Conservation (phyloP, 805 yeast species). For the Isabelozyma gotoi region DNA sequence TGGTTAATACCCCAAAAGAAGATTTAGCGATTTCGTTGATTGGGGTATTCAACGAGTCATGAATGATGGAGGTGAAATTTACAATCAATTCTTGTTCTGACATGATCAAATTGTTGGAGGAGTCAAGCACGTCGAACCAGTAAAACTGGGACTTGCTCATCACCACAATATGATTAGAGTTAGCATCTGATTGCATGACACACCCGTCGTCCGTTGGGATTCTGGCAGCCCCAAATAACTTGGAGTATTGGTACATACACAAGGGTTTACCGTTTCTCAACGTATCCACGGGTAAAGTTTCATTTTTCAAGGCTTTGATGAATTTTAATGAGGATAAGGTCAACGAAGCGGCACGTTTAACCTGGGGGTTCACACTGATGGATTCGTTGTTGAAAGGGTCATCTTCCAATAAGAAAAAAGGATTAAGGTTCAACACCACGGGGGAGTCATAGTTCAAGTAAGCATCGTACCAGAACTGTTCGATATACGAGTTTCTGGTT, state of each 20-base stretch:
- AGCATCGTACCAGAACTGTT: slow-evolving; percentile 93
- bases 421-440: slow-evolving; percentile 88
- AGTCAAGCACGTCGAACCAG: slow-evolving; percentile 91
- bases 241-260: slow-evolving; percentile 90
- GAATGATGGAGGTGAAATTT: slow-evolving; percentile 73
- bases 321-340: slow-evolving; percentile 77
- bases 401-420: slow-evolving; percentile 86
- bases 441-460: slow-evolving; percentile 85
- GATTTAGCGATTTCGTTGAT: slow-evolving; percentile 64
- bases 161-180: slow-evolving; percentile 79
- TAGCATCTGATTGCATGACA: slow-evolving; percentile 75
- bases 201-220: slow-evolving; percentile 82
- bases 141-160: slow-evolving; percentile 85
- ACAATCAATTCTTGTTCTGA: slow-evolving; percentile 72
- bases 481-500: slow-evolving; percentile 76
- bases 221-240: slow-evolving; percentile 83
- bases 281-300: slow-evolving; percentile 70
- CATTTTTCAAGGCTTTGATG: slow-evolving; percentile 72
- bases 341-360: slow-evolving; percentile 77
- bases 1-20: slow-evolving; percentile 86
- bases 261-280: slow-evolving; percentile 61
- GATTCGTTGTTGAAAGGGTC: slow-evolving; percentile 75
- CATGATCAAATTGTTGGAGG: slow-evolving; percentile 65
- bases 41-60: slow-evolving; percentile 61
- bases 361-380: slow-evolving; percentile 51